phyloP scores from a whole-genome alignment of 306 rosid species.

The Sicyos baderoa region DNA sequence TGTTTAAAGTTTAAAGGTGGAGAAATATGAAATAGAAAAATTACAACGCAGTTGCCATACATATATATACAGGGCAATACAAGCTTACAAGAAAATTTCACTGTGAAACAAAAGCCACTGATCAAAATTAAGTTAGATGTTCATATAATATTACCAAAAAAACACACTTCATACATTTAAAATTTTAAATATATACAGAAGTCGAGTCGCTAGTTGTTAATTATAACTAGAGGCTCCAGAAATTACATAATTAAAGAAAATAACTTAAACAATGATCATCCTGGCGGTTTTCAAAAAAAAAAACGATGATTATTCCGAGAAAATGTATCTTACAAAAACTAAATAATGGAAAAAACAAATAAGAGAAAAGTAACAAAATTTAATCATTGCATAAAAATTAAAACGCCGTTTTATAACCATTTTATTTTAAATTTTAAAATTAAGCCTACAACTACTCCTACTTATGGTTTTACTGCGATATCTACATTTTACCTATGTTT shows the following conservation, averaged over 20 bases:
- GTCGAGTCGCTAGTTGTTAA: neutral
- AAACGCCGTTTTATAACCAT: no score
- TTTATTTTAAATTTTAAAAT: no score
- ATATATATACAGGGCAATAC: neutral
- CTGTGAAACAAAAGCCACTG: constrained; percentile 7
- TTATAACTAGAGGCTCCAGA: neutral
- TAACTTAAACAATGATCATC: neutral
- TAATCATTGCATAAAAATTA: neutral
- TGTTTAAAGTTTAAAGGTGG: neutral
- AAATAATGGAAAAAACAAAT: neutral
- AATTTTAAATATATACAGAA: neutral
- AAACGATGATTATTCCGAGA: neutral
- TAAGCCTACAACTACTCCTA: no score
- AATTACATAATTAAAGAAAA: neutral
- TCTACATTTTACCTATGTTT: no score
- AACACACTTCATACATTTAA: neutral
- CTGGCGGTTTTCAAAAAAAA: neutral
- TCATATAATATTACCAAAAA: neutral
- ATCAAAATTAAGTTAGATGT: neutral
- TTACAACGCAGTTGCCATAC: neutral
- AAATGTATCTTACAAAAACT: neutral
- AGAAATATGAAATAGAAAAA: constrained; percentile 1
- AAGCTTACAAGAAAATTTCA: neutral
- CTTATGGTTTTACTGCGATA: no score
- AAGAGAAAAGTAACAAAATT: neutral